A percentile compares a stretch with the other conserved stretches of the same genome.
Conservation (phyloP, 805 yeast genomes). For the Kuraishia borneana region DNA sequence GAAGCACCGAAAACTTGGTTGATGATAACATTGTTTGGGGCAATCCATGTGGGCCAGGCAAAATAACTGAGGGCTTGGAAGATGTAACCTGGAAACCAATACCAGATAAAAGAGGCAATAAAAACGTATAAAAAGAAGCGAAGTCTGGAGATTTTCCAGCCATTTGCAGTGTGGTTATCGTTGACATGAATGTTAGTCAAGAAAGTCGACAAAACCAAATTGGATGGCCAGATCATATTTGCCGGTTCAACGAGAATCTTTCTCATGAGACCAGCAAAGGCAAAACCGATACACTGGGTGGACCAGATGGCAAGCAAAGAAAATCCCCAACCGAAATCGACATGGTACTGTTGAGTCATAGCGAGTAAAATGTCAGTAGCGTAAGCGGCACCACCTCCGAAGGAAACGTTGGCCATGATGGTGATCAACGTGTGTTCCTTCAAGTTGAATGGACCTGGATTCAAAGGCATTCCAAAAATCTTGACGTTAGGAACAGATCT, state of each 20-base stretch:
- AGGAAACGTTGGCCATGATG: conserved; percentile 27
- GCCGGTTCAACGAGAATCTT: conserved; percentile 55
- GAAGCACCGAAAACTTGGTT: conserved; percentile 55
- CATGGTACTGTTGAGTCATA: conserved; percentile 32
- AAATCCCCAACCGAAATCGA: conserved; percentile 41
- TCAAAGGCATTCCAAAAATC: conserved; percentile 24
- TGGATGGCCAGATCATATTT: conserved; percentile 60
- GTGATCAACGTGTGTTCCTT: conserved; percentile 55
- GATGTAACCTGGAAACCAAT: conserved; percentile 52
- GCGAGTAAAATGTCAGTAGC: conserved; percentile 48
- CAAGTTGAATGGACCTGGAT: conserved; percentile 53
- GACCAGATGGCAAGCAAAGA: conserved; percentile 39
- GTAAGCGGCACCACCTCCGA: conserved; percentile 22
- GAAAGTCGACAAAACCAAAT: conserved; percentile 48
- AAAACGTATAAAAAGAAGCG: conserved; percentile 34
- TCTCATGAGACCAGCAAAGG: conserved; percentile 53
- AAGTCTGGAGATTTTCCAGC: conserved; percentile 50
- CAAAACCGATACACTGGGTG: conserved; percentile 57
- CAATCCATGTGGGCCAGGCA: conserved; percentile 59
- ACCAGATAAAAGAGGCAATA: conserved; percentile 31
- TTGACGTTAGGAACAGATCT: conserved; percentile 18
- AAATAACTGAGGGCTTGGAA: conserved; percentile 49
- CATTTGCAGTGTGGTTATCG: conserved; percentile 40
- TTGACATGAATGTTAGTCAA: conserved; percentile 39
- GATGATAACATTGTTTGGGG: conserved; percentile 45